Conservation (phyloP, 2,329 filamentous ascomycete genomes). For the Coniochaeta prunicola region DNA sequence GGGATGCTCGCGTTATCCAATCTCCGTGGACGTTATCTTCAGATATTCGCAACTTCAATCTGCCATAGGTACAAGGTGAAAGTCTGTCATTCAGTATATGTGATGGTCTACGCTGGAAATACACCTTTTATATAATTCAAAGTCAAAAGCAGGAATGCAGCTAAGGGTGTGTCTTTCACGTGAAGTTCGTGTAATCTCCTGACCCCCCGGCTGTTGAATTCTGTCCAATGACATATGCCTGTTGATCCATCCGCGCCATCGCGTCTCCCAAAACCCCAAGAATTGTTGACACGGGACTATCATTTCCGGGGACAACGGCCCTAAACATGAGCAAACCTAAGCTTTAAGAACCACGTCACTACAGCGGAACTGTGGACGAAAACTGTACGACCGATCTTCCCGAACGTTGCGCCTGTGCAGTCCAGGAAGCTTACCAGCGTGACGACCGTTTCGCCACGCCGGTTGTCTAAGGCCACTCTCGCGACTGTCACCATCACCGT, state of each 20-base stretch:
- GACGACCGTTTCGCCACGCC: neutral
- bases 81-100: neutral
- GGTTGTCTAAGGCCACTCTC: neutral
- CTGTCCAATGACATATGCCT: neutral
- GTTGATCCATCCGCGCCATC: neutral
- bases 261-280: neutral
- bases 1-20: neutral
- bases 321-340: neutral
- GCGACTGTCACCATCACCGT: neutral
- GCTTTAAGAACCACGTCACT: neutral
- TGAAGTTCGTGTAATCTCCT: neutral
- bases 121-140: neutral
- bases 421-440: neutral
- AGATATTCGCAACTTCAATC: too few species aligned
- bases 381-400: neutral
- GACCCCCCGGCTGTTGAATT: neutral
- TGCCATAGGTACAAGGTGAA: too few species aligned
- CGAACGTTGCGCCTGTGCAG: neutral
- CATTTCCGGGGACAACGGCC: neutral
- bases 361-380: neutral
- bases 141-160: neutral
- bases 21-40: neutral
- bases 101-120: too few species aligned
- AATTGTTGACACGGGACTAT: neutral
- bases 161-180: neutral